Evolutionary conservation across 495 filamentous ascomycete species (phyloP), one percentile per base, ranked within the genome.

Genomic region (Glarea lozoyensis): DNA sequence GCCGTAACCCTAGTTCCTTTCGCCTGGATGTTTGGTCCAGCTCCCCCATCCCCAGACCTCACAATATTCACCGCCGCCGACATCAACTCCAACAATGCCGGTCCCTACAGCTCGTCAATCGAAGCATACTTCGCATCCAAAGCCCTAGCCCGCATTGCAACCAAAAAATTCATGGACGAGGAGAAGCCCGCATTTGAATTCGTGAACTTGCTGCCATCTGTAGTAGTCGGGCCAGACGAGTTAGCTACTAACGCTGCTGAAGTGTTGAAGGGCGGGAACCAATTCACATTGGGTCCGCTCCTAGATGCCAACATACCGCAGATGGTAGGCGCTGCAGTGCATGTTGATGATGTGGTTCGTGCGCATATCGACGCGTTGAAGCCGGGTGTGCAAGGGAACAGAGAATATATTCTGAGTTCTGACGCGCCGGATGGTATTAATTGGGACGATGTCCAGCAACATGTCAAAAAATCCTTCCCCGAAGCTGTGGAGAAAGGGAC

Each of bases 181-280:
- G 46, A 66, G 37, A 63, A 64, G 39, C 68, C 66, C 2, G 27
- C 41, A 2, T 74, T 72, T 42, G 66, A 71, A 42, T 52, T 67
- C 27, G 61, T 72, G 18, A 54, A 66, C 54, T 53, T 75, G 41
- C 56, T 64, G 42, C 70, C 72, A 0, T 55, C 60, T 10, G 62
- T 70, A 53, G 60, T 69, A 10, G 37, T 68, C 18, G 69, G 71
- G 10, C 53, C 51, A 33, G 58, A 73, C 42, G 66, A 70, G 36
- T 54, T 64, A 6, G 56, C 57, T 12, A 61, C 59, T 3, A 59
- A 57, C 15, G 21, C 49, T 16, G 37, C 49, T 17, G 48, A 66
- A 39, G 53, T 61, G 25, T 52, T 68, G 54, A 58, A 56, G 22
- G 59, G 55, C 18, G 45, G 61, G 10, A 17, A 30, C 18, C 18